Evolutionary conservation across 1,139 yeast genomes (phyloP), one percentile per base, ranked within the genome.

Genomic region (Arxiozyma bovina): DNA sequence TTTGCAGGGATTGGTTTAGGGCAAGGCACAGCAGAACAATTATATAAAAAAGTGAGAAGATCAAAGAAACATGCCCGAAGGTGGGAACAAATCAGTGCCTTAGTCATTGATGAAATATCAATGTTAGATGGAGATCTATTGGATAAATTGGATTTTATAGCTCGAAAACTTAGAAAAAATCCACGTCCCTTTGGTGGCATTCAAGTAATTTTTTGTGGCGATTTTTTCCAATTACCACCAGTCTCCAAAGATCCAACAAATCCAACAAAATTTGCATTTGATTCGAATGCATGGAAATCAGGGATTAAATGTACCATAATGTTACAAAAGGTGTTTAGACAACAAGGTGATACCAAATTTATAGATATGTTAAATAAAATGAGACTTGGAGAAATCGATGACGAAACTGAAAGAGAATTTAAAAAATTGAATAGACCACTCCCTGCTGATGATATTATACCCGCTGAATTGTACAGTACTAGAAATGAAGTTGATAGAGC

Each of bases 171-270:
- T 7, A 72, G 89, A 45, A 74, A 73, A 42, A 76, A 70, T 55
- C 54, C 53, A 20, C 68, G 68, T 9, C 96, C 96, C 0, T 90
- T 90, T 74, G 97, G 97, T 18, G 97, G 96, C 0, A 85, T 90
- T 43, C 97, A 90, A 63, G 63, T 90, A 12, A 80, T 90, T 42
- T 78, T 87, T 48, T 85, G 94, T 68, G 97, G 97, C 4, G 97
- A 90, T 70, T 89, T 90, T 69, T 90, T 83, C 68, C 97, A 90
- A 67, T 73, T 90, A 46, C 97, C 97, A 0, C 97, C 97, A 0
- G 96, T 90, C 1, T 69, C 76, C 3, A 76, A 73, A 53, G 70
- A 68, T 25, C 58, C 61, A 18, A 48, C 52, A 2, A 61, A 57
- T 21, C 57, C 60, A 6, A 60, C 77, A 1, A 63, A 73, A 56